phyloP scores from a whole-genome alignment of 768 basidiomycete genomes.

The Tylopilus cervinicoccineus region DNA sequence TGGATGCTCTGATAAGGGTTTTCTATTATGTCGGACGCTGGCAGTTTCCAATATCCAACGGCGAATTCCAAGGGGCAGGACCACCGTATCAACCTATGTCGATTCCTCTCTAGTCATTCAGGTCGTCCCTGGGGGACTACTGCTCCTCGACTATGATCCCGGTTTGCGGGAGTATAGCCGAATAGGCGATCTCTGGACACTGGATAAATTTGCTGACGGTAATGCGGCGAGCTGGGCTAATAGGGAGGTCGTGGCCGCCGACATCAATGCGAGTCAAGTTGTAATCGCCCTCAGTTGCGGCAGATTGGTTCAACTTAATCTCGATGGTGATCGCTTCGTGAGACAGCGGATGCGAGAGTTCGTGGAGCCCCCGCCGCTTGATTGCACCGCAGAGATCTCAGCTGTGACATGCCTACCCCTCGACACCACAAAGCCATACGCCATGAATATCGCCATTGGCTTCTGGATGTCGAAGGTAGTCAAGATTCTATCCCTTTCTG shows the following conservation, averaged over 20 bases:
- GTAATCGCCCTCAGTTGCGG: constrained; percentile 57
- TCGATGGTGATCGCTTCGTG: constrained; percentile 40
- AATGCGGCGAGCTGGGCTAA: constrained; percentile 19
- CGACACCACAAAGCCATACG: constrained; percentile 42
- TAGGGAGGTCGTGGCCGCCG: constrained; percentile 61
- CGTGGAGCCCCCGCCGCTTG: constrained; percentile 15
- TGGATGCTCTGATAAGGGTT: constrained; percentile 43
- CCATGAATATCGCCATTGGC: constrained; percentile 55
- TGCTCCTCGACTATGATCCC: constrained; percentile 54
- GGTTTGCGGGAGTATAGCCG: constrained; percentile 39
- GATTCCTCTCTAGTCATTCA: constrained; percentile 65
- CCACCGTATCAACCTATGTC: constrained; percentile 28
- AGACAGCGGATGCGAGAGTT: constrained; percentile 22
- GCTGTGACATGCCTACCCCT: constrained; percentile 62
- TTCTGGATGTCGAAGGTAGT: constrained; percentile 73
- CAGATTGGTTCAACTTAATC: constrained; percentile 45
- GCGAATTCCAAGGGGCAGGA: constrained; percentile 12
- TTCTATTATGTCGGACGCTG: constrained; percentile 56
- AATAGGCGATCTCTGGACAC: constrained; percentile 39
- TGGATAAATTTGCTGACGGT: constrained; percentile 26
- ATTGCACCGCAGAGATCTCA: constrained; percentile 52
- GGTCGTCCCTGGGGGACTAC: constrained; percentile 57
- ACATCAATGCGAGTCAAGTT: constrained; percentile 65
- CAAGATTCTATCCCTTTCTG: constrained; percentile 46
- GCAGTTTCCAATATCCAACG: constrained; percentile 55